Percentiles rank a stretch among this genome's conserved stretches.
These are phyloP conservation scores for Aspergillus ustus DNA, from an alignment of 2,329 filamentous ascomycete species.

Conservation along the genomic window DNA sequence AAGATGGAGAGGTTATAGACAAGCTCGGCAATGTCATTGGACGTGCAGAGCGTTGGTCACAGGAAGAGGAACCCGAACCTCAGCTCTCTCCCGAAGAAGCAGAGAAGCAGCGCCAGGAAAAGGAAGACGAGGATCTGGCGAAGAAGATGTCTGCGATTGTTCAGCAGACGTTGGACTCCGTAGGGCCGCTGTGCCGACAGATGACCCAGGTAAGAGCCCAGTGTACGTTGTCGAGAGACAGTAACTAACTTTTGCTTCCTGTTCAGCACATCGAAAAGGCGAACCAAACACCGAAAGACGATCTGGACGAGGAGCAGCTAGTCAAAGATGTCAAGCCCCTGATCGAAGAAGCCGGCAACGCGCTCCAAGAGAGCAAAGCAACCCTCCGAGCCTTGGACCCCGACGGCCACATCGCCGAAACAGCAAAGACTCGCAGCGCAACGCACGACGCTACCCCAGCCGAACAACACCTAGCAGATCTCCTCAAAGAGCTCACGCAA, in stretches of 20 bases:
- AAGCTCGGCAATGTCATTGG: constrained; percentile 69
- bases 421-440: constrained; percentile 79
- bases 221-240: too few species aligned
- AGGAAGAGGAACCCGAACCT: constrained; percentile 45
- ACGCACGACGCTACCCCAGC: constrained; percentile 78
- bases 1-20: constrained; percentile 71
- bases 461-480: constrained; percentile 81
- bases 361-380: constrained; percentile 87
- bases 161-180: constrained; percentile 77
- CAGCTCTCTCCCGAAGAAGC: constrained; percentile 37
- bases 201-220: constrained; percentile 70
- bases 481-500: constrained; percentile 81
- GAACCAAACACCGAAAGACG: constrained; percentile 79
- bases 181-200: constrained; percentile 82
- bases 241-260: constrained; percentile 7
- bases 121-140: constrained; percentile 75
- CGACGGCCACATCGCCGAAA: constrained; percentile 80
- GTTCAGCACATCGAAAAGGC: constrained; percentile 74
- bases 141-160: constrained; percentile 74
- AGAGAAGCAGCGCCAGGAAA: constrained; percentile 59
- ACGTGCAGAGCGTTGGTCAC: constrained; percentile 70
- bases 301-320: constrained; percentile 86
- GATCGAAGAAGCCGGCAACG: constrained; percentile 81
- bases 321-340: constrained; percentile 85
- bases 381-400: constrained; percentile 86